These are phyloP conservation scores for Rhodotorula sp. DNA, from an alignment of 1,284 basidiomycete species.

Conservation along the genomic window DNA sequence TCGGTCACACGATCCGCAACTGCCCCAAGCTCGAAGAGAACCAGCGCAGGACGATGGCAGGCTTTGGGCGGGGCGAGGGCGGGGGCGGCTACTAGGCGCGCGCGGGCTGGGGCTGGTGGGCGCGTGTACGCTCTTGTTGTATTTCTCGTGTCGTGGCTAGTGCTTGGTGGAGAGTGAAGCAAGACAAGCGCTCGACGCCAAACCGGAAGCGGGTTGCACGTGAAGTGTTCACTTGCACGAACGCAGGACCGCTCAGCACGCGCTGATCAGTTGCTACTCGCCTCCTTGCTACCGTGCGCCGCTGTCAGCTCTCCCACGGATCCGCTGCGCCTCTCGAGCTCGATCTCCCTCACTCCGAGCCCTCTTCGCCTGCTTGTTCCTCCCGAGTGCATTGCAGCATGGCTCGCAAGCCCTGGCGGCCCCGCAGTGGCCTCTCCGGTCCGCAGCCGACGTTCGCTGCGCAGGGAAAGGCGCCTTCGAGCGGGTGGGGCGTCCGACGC, in stretches of 20 bases:
- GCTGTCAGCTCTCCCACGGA: background rate
- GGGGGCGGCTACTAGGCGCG: constrained; percentile 3
- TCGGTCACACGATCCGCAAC: constrained; percentile 89
- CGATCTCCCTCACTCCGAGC: too few species aligned
- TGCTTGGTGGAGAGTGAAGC: too few species aligned
- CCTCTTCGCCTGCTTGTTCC: background rate
- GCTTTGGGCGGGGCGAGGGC: constrained; percentile 49
- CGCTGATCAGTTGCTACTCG: too few species aligned
- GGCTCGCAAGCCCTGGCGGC: background rate
- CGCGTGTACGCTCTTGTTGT: too few species aligned
- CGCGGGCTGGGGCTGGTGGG: background rate
- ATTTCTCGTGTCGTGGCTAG: too few species aligned
- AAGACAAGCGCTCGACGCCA: too few species aligned
- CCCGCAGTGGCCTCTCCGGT: constrained; percentile 4
- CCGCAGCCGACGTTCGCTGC: constrained; percentile 6
- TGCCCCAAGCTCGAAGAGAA: constrained; percentile 97
- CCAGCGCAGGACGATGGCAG: constrained; percentile 81
- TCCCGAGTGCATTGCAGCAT: background rate
- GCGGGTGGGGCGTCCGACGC: constrained; percentile 1
- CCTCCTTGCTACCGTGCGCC: too few species aligned
- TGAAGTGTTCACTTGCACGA: too few species aligned
- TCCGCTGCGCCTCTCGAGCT: background rate
- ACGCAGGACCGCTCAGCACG: too few species aligned
- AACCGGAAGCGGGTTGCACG: too few species aligned
- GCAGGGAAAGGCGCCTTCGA: constrained; percentile 14